Conservation (phyloP, 2,329 filamentous ascomycete species). For the Fusarium subtropicale region DNA sequence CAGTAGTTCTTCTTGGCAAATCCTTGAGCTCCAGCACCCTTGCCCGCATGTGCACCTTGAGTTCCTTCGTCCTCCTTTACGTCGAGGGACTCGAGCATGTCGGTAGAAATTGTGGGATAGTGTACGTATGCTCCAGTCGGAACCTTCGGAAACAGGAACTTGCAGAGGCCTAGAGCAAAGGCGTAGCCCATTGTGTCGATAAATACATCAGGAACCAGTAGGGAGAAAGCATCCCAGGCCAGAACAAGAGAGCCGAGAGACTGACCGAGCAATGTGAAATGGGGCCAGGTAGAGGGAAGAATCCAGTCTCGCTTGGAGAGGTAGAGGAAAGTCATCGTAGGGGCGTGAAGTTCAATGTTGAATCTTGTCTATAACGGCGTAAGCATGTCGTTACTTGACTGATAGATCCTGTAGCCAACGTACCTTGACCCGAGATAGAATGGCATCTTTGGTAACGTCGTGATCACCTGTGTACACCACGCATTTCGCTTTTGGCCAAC, state of each 20-base stretch:
- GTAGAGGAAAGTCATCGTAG: slow-evolving; percentile 89
- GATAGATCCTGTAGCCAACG: slow-evolving; percentile 33
- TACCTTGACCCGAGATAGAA: slow-evolving; percentile 81
- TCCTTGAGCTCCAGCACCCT: slow-evolving; percentile 79
- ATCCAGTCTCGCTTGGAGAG: slow-evolving; percentile 89
- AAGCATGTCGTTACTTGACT: slow-evolving; percentile 3
- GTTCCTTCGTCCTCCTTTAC: slow-evolving; percentile 66
- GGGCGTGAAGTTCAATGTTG: slow-evolving; percentile 88
- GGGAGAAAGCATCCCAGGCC: slow-evolving; percentile 91
- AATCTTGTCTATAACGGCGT: slow-evolving; percentile 74
- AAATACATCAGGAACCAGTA: slow-evolving; percentile 92
- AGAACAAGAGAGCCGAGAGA: slow-evolving; percentile 88
- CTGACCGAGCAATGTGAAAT: slow-evolving; percentile 94
- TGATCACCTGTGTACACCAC: slow-evolving; percentile 97
- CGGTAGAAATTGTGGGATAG: slow-evolving; percentile 97
- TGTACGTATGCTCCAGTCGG: slow-evolving; percentile 96
- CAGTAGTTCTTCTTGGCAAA: slow-evolving; percentile 84
- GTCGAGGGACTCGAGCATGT: slow-evolving; percentile 90
- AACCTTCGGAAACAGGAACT: slow-evolving; percentile 81
- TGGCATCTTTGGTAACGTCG: slow-evolving; percentile 82
- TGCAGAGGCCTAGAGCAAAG: slow-evolving; percentile 85
- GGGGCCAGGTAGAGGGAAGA: slow-evolving; percentile 86
- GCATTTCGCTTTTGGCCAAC: slow-evolving; percentile 89
- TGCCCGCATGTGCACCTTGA: slow-evolving; percentile 85
- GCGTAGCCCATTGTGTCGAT: slow-evolving; percentile 99